Evolutionary conservation across 805 yeast genomes (phyloP), one percentile per base, ranked within the genome.

Genomic region (Wickerhamomyces ciferrii): DNA sequence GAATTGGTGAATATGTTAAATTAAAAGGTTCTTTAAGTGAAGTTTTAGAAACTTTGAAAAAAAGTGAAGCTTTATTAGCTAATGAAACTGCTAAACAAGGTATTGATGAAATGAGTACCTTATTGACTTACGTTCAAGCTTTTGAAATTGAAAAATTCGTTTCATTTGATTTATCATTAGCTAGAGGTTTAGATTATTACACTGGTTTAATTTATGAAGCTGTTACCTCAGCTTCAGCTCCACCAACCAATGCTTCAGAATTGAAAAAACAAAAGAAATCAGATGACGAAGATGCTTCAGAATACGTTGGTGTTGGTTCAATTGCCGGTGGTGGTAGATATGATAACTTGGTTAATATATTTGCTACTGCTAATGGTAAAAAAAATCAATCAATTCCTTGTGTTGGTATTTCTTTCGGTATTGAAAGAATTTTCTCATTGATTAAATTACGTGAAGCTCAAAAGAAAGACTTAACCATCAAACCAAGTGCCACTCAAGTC

Each of bases 241-340:
- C 99, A 20, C 98, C 98, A 46, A 69, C 70, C 38, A 82, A 84
- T 62, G 94, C 94, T 8, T 73, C 72, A 34, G 90, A 79, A 65
- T 71, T 82, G 65, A 84, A 80, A 63, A 72, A 69, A 54, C 64
- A 75, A 42, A 65, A 61, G 43, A 66, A 63, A 42, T 66, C 60
- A 37, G 87, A 77, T 17, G 92, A 79, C 44, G 97, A 89, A 54
- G 97, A 94, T 67, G 97, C 96, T 47, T 87, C 96, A 44, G 97
- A 88, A 53, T 89, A 87, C 58, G 98, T 94, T 45, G 99, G 99
- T 57, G 96, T 92, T 39, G 99, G 99, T 32, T 94, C 99, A 6
- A 90, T 94, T 60, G 96, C 97, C 43, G 99, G 96, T 43, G 99
- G 99, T 70, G 99, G 99, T 53, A 87, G 99, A 68, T 94, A 94